Percentiles rank a stretch among this genome's conserved stretches.
Evolutionary conservation across 768 basidiomycete genomes (phyloP).

Genomic region (Suillus cothurnatus): DNA sequence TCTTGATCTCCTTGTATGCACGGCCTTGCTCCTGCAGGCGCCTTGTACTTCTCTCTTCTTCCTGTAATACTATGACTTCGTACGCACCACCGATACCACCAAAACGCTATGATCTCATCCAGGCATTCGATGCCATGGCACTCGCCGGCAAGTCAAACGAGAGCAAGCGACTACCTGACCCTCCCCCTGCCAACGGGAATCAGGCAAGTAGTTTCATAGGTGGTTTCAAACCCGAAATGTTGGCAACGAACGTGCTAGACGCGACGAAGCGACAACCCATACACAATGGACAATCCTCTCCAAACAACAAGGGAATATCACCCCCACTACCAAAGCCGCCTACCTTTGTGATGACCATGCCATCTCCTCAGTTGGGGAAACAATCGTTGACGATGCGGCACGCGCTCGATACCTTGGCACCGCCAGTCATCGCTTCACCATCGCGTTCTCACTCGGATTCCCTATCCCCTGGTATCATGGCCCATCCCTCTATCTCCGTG

Average conservation of each 20-base stretch:
- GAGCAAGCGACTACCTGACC: slow-evolving; percentile 21
- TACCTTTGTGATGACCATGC: slow-evolving; percentile 35
- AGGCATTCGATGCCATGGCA: slow-evolving; percentile 35
- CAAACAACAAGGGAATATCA: slow-evolving; percentile 16
- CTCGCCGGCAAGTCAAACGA: slow-evolving; percentile 25
- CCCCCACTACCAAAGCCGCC: slow-evolving; percentile 29
- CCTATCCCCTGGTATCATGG: slow-evolving; percentile 13
- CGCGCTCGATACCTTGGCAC: slow-evolving; percentile 25
- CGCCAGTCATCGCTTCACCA: slow-evolving; percentile 20
- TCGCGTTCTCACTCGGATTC: slow-evolving; percentile 38
- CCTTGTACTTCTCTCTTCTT: slow-evolving; percentile 3
- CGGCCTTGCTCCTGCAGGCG: slow-evolving; percentile 11
- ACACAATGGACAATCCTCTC: slow-evolving; percentile 6
- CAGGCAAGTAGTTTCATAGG: slow-evolving; percentile 43
- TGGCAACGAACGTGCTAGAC: slow-evolving; percentile 13
- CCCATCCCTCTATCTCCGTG: slow-evolving; percentile 11
- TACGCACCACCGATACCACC: slow-evolving; percentile 15
- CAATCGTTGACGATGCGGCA: slow-evolving; percentile 42
- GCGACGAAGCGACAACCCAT: slow-evolving; percentile 14
- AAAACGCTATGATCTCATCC: slow-evolving; percentile 30
- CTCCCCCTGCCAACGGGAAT: slow-evolving; percentile 1
- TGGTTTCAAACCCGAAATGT: slow-evolving; percentile 42
- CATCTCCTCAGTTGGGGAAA: slow-evolving; percentile 35
- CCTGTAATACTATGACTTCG: not conserved
- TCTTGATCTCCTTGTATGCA: slow-evolving; percentile 7